Conservation (phyloP, 176 grass and related monocot genomes). For the Elaeis guineensis region DNA sequence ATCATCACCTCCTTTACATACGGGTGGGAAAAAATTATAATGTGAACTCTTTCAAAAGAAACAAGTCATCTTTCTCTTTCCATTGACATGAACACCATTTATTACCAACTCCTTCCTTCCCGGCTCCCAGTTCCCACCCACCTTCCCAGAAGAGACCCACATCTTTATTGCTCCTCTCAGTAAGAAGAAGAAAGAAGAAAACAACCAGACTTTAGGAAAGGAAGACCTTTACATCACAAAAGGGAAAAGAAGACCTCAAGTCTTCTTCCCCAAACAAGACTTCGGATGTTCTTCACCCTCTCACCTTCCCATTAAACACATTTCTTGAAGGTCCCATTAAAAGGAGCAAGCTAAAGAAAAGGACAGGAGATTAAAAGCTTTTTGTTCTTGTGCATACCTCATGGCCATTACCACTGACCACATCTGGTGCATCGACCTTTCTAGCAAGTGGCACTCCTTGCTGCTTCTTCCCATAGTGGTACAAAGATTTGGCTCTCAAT, state of each 20-base stretch:
- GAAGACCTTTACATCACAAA: too few species aligned
- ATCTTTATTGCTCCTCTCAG: constrained; percentile 8
- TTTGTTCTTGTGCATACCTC: constrained; percentile 37
- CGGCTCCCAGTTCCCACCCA: neutral
- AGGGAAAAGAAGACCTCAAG: too few species aligned
- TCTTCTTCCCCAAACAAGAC: neutral
- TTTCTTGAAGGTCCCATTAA: neutral
- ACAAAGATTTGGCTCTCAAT: constrained; percentile 52
- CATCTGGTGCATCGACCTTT: constrained; percentile 52
- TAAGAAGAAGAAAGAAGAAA: too few species aligned
- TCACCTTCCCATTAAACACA: neutral
- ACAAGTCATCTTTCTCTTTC: neutral
- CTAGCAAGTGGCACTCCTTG: constrained; percentile 16
- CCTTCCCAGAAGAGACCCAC: constrained; percentile 6
- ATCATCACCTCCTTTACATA: constrained; percentile 1
- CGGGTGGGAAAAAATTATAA: neutral
- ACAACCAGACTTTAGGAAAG: too few species aligned
- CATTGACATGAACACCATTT: constrained; percentile 8
- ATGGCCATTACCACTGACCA: constrained; percentile 88
- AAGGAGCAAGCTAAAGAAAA: neutral
- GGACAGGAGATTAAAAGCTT: neutral
- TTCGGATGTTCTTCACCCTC: constrained; percentile 20
- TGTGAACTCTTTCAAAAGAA: neutral
- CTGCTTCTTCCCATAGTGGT: constrained; percentile 73
- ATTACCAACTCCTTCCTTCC: neutral